Evolutionary conservation across 495 filamentous ascomycete genomes (phyloP).

Genomic region (Corynascus novoguineensis): DNA sequence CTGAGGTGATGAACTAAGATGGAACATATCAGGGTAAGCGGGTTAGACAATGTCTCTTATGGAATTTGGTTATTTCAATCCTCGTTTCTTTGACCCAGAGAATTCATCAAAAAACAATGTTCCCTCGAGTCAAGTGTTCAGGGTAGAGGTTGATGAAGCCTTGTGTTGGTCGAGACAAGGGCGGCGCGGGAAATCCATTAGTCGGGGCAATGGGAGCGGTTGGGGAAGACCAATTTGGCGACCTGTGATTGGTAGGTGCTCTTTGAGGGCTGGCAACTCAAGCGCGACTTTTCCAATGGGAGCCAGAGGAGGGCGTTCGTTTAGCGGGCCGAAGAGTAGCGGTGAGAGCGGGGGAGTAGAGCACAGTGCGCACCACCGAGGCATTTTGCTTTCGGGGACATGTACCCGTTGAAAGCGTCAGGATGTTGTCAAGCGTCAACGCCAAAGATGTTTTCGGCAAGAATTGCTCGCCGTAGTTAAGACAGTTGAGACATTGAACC

Average conservation of each 20-base stretch:
- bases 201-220: constrained; percentile 19
- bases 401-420: constrained; percentile 22
- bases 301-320: constrained; percentile 21
- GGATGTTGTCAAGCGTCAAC: neutral
- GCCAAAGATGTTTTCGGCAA: neutral
- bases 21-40: neutral
- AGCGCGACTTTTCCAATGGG: constrained; percentile 15
- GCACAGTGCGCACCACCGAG: constrained; percentile 23
- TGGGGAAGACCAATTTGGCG: constrained; percentile 10
- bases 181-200: neutral
- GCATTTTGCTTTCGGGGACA: constrained; percentile 13
- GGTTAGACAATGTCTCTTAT: too few relatives aligned
- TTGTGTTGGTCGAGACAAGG: neutral
- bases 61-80: too few relatives aligned
- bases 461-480: too few relatives aligned
- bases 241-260: constrained; percentile 16
- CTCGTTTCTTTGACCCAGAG: too few relatives aligned
- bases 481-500: too few relatives aligned
- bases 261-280: constrained; percentile 7
- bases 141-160: neutral
- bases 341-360: constrained; percentile 27
- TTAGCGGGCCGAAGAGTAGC: constrained; percentile 30
- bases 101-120: neutral
- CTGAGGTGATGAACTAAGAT: neutral
- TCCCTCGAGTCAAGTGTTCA: neutral